Percentiles rank a stretch among this genome's conserved stretches.
Conservation (phyloP, 225 moss, liverwort and hornwort species). For the Climacium dendroides region DNA sequence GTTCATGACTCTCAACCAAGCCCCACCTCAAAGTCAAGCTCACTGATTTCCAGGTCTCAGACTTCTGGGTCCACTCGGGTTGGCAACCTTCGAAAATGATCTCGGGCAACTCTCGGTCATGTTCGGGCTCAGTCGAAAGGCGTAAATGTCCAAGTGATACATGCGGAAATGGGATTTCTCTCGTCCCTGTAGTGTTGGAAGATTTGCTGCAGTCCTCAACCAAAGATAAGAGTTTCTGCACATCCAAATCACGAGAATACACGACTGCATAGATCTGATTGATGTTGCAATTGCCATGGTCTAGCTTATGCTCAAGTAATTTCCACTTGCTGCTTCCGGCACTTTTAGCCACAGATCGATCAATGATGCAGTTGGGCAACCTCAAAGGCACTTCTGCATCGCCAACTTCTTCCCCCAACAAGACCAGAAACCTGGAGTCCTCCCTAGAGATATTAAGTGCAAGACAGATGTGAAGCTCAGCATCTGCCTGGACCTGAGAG, state of each 20-base stretch:
- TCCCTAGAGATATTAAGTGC: slow-evolving; percentile 4
- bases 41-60: slow-evolving; percentile 26
- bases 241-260: neutral
- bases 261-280: slow-evolving; percentile 2
- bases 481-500: slow-evolving; percentile 20
- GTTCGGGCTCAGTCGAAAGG: slow-evolving; percentile 16
- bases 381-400: neutral
- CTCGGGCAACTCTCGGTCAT: slow-evolving; percentile 13
- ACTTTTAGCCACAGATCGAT: neutral
- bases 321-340: slow-evolving; percentile 1
- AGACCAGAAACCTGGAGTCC: slow-evolving; percentile 7
- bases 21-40: slow-evolving; percentile 52
- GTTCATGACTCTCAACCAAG: neutral
- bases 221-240: neutral
- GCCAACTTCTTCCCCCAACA: slow-evolving; percentile 9
- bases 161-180: neutral
- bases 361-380: neutral
- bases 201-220: neutral
- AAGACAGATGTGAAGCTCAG: slow-evolving; percentile 9
- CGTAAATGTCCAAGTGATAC: slow-evolving; percentile 57
- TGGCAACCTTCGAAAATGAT: slow-evolving; percentile 23
- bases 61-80: slow-evolving; percentile 15
- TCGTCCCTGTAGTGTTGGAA: neutral
- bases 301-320: slow-evolving; percentile 4
- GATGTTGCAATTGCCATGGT: neutral